Evolutionary conservation across 192 early-diverging fungal genomes (phyloP).

Genomic region (Phycomyces nitens): DNA sequence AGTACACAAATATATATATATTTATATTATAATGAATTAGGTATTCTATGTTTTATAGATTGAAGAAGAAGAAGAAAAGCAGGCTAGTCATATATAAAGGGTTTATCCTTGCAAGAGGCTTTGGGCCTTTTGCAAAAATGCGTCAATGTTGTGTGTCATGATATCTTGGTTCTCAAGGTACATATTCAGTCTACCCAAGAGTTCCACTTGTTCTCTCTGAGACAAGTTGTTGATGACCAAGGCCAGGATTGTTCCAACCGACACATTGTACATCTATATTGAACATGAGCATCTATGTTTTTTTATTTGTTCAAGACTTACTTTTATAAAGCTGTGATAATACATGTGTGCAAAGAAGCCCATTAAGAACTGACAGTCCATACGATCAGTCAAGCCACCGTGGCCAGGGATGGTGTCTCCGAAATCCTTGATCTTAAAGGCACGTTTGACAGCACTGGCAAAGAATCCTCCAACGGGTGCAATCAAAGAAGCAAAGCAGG

Average conservation of each 20-base stretch:
- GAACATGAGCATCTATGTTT: background rate
- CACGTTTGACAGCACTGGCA: slow-evolving; percentile 93
- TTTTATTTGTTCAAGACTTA: slow-evolving; percentile 13
- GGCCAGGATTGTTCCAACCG: slow-evolving; percentile 30
- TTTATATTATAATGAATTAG: too few species aligned
- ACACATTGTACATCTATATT: slow-evolving; percentile 31
- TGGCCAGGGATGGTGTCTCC: slow-evolving; percentile 96
- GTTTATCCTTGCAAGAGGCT: background rate
- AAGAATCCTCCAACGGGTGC: slow-evolving; percentile 99
- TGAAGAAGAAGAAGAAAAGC: background rate
- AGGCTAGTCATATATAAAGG: background rate
- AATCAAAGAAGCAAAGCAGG: slow-evolving; percentile 90
- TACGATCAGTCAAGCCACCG: slow-evolving; percentile 94
- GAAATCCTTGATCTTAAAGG: slow-evolving; percentile 98
- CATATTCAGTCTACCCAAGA: slow-evolving; percentile 27
- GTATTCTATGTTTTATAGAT: too few species aligned
- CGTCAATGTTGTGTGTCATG: slow-evolving; percentile 7
- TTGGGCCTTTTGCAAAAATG: slow-evolving; percentile 12
- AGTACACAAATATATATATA: too few species aligned
- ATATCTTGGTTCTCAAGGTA: slow-evolving; percentile 33
- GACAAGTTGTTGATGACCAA: slow-evolving; percentile 29
- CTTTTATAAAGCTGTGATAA: slow-evolving; percentile 82
- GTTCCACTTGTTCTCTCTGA: slow-evolving; percentile 25
- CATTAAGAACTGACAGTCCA: slow-evolving; percentile 99
- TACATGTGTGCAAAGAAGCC: slow-evolving; percentile 90